Percentiles rank a stretch among this genome's conserved stretches.
These are phyloP conservation scores for Arabidopsis arenosa DNA, from an alignment of 345 rosid genomes.

Conservation along the genomic window DNA sequence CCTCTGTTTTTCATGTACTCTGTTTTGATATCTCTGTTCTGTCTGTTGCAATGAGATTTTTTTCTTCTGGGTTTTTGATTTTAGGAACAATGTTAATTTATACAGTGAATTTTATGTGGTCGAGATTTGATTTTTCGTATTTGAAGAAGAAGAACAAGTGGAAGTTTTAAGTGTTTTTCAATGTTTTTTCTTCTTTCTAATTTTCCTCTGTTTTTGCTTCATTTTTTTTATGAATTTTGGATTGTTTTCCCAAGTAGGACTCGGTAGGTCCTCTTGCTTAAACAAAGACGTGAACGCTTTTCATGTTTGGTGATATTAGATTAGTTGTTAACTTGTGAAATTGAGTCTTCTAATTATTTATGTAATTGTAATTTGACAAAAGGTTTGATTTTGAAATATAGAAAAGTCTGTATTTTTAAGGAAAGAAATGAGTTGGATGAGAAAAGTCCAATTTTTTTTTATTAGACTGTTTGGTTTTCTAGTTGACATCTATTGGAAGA, in stretches of 20 bases:
- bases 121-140: conserved; percentile 18
- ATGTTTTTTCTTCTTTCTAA: background rate
- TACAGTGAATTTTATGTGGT: conserved; percentile 26
- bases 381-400: background rate
- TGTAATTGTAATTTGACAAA: conserved; percentile 4
- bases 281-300: conserved; percentile 36
- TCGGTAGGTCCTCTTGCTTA: conserved; percentile 39
- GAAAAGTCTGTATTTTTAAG: conserved; percentile 24
- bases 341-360: conserved; percentile 28
- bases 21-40: background rate
- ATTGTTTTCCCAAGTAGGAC: conserved; percentile 40
- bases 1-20: conserved; percentile 20
- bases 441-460: conserved; percentile 25
- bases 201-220: conserved; percentile 29
- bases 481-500: conserved; percentile 9
- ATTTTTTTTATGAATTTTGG: conserved; percentile 34
- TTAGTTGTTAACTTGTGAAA: conserved; percentile 34
- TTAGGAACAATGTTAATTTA: conserved; percentile 27
- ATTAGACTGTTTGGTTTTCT: conserved; percentile 5
- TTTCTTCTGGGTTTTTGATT: conserved; percentile 32
- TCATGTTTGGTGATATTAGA: conserved; percentile 40
- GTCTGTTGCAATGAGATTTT: conserved; percentile 8
- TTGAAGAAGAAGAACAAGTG: conserved; percentile 37
- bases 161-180: conserved; percentile 5
- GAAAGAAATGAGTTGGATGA: conserved; percentile 24